Conservation (phyloP, 2,329 filamentous ascomycete genomes). For the Fusarium citri region DNA sequence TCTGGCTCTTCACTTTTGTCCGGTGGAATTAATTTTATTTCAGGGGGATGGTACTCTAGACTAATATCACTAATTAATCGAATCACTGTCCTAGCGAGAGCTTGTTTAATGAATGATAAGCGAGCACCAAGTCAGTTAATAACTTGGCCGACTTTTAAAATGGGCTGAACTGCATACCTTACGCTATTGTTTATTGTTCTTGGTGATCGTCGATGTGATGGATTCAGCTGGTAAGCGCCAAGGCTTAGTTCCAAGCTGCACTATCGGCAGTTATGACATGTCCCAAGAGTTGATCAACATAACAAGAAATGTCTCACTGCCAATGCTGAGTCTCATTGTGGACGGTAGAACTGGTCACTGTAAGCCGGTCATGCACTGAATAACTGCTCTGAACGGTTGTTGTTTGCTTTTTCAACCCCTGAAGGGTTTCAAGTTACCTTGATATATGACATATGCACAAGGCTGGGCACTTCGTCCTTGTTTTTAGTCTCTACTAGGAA, state of each 20-base stretch:
- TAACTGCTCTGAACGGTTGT: background rate
- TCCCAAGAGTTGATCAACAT: constrained; percentile 1
- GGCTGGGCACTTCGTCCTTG: background rate
- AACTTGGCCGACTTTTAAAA: too few species aligned
- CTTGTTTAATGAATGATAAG: background rate
- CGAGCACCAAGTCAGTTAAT: background rate
- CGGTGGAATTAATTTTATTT: constrained; percentile 13
- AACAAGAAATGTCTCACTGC: background rate
- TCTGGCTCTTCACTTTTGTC: background rate
- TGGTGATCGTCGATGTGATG: background rate
- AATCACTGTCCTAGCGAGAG: background rate
- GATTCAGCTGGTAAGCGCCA: constrained; percentile 4
- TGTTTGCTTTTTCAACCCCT: background rate
- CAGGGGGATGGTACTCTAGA: constrained; percentile 16
- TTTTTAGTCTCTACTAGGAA: background rate
- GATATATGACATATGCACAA: background rate
- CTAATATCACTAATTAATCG: background rate
- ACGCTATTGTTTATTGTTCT: background rate
- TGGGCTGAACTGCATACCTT: too few species aligned
- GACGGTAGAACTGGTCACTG: background rate
- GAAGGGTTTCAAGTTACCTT: background rate
- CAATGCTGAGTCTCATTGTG: background rate
- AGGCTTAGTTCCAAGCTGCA: constrained; percentile 2
- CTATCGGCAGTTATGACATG: background rate
- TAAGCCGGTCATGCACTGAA: background rate